A percentile compares a stretch with the other conserved stretches of the same genome.
These are phyloP conservation scores for Trametes coccinea DNA, from an alignment of 768 basidiomycete species.

Conservation along the genomic window DNA sequence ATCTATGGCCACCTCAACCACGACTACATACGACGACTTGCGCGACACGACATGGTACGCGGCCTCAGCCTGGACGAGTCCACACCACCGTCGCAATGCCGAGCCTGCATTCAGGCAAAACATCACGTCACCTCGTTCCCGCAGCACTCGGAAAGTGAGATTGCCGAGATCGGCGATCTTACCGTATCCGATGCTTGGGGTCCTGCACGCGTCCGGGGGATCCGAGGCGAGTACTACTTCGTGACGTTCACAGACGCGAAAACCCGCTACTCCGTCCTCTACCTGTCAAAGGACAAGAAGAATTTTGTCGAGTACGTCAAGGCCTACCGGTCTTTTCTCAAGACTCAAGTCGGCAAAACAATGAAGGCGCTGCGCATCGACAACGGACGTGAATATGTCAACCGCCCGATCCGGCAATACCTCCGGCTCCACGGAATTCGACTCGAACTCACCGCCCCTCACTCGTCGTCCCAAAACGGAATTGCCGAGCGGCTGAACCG, in stretches of 20 bases:
- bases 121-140: constrained; percentile 15
- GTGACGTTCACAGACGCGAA: background rate
- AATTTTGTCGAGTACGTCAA: background rate
- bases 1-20: constrained; percentile 18
- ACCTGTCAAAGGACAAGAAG: background rate
- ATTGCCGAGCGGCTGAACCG: constrained; percentile 23
- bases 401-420: background rate
- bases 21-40: constrained; percentile 3
- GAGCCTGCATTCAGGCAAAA: constrained; percentile 27
- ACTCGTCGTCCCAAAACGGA: constrained; percentile 31
- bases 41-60: constrained; percentile 8
- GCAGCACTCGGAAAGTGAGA: background rate
- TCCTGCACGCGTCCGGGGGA: background rate
- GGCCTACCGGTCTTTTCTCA: background rate
- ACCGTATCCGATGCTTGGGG: constrained; percentile 5
- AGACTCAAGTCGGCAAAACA: constrained; percentile 31
- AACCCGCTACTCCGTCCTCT: background rate
- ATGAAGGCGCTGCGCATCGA: constrained; percentile 42
- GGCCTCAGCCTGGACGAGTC: constrained; percentile 18
- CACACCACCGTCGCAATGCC: constrained; percentile 13
- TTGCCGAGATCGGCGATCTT: constrained; percentile 3
- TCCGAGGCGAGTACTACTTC: background rate
- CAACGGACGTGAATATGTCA: constrained; percentile 4
- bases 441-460: background rate
- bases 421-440: background rate